Base-by-base conservation (phyloP, 2,329 filamentous ascomycete species). In the Nigrospora oryzae region DNA sequence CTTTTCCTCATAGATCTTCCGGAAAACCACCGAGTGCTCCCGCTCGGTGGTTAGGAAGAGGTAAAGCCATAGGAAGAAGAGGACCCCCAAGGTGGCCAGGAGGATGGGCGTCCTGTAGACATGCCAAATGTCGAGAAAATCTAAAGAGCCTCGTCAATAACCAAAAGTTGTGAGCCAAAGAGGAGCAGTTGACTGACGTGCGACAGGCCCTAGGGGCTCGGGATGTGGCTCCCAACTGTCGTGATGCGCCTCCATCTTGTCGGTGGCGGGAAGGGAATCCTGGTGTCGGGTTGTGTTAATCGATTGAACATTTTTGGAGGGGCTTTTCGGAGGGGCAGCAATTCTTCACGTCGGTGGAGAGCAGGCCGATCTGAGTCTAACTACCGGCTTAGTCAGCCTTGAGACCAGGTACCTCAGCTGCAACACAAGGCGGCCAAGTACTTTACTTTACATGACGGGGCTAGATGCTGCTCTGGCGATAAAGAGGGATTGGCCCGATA, bases 121-220 rank as follows among this genome's bases (percentile, higher is more conserved):
- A 56, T 75, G 71, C 72, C 72, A 75, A 47, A 64, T 45, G 49
- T 61, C 58, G 45, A 70, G 52, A 11, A 65, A 38, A 43, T 59
- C 67, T 70, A 36, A 17, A 19, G 35, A 31, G 5, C 4, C 11
- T 14, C 7, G 31, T 41, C 16, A 41, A 33, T 11, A 19, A 34
- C 16, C 14, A 13, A 5, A 16, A 13, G 13, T 23, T 19, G 31
- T 17, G 16, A 41, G 16, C 11, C 4, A 6, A 23, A 15, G 7
- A 28, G 8, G 19, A 5, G 39, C 8, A 15, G 3, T 34, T 11
- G 16, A 41, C 39, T 41, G 12, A 41, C 39, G 14, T 19, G 39
- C 39, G 31, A 41, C 39, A n/a, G 39, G 39, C 16, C 31, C 30
- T 5, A 34, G 32, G 39, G 39, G 13, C 14, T 41, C 39, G 16